Evolutionary conservation across 352 stramenopile genomes (phyloP).

Genomic region (Globisporangium lucens): DNA sequence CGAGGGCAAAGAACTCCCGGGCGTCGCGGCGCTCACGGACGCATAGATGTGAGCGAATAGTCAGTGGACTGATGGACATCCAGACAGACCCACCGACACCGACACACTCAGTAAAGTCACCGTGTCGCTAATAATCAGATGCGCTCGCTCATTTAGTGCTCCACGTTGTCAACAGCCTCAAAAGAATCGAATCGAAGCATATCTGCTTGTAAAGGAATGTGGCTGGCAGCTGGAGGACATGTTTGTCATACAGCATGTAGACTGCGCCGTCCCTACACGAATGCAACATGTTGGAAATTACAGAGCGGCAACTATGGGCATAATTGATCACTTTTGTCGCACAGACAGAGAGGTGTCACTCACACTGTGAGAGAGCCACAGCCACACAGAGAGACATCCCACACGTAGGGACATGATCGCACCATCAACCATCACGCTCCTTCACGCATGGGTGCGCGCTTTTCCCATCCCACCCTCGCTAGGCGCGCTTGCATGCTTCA

Average conservation of each 20-base stretch:
- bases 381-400: not conserved
- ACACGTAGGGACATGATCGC: not conserved
- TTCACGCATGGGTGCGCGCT: not conserved
- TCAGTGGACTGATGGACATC: not conserved
- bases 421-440: not conserved
- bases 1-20: slow-evolving; percentile 97
- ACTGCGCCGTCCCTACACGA: not conserved
- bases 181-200: not conserved
- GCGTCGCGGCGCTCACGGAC: slow-evolving; percentile 92
- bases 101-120: not conserved
- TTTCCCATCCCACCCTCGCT: not conserved
- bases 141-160: not conserved
- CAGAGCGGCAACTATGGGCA: not conserved
- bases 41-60: slow-evolving; percentile 21
- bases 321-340: not conserved
- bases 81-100: not conserved
- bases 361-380: too few species aligned
- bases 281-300: not conserved
- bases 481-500: not conserved
- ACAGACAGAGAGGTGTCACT: not conserved
- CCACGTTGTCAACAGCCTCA: not conserved
- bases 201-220: not conserved
- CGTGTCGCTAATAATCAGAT: not conserved
- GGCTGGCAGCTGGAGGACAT: not conserved
- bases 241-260: not conserved